Percentiles rank a stretch among this genome's conserved stretches.
Conservation (phyloP, 495 filamentous ascomycete genomes). For the Paragyromitra xinjiangensis region DNA sequence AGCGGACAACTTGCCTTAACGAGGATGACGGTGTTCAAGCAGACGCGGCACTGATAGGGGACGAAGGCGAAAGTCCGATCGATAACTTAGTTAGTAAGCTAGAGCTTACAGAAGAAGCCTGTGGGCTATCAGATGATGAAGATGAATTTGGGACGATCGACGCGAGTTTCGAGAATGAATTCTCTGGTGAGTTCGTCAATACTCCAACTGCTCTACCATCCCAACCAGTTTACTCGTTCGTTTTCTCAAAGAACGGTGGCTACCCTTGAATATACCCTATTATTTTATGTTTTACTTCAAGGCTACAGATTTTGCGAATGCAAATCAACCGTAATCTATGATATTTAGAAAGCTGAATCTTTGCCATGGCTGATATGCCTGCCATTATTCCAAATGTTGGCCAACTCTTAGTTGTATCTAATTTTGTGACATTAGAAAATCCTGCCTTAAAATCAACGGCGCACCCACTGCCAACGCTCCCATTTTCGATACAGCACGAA, state of each 20-base stretch:
- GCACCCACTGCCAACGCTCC: slow-evolving; percentile 40
- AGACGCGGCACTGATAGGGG: not conserved
- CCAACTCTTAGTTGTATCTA: slow-evolving; percentile 10
- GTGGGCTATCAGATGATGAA: not conserved
- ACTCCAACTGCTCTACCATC: not conserved
- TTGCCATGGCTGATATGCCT: not conserved
- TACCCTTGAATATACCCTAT: not conserved
- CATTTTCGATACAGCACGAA: slow-evolving; percentile 47
- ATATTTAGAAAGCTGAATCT: not conserved
- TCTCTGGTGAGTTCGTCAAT: slow-evolving; percentile 22
- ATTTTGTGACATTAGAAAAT: slow-evolving; percentile 16
- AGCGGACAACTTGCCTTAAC: not conserved
- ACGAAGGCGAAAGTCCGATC: not conserved
- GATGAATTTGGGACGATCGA: slow-evolving; percentile 38
- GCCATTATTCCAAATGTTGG: not conserved
- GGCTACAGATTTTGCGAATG: too few species aligned
- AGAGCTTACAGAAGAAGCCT: not conserved
- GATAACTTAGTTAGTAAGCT: not conserved
- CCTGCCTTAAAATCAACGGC: slow-evolving; percentile 17
- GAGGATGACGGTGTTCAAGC: not conserved
- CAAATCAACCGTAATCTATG: not conserved
- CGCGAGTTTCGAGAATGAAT: slow-evolving; percentile 12
- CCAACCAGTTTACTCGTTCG: not conserved
- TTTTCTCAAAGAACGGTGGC: too few species aligned
- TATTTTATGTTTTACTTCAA: not conserved